phyloP scores from a whole-genome alignment of 257 asterid species.

The Nicotiana knightiana region DNA sequence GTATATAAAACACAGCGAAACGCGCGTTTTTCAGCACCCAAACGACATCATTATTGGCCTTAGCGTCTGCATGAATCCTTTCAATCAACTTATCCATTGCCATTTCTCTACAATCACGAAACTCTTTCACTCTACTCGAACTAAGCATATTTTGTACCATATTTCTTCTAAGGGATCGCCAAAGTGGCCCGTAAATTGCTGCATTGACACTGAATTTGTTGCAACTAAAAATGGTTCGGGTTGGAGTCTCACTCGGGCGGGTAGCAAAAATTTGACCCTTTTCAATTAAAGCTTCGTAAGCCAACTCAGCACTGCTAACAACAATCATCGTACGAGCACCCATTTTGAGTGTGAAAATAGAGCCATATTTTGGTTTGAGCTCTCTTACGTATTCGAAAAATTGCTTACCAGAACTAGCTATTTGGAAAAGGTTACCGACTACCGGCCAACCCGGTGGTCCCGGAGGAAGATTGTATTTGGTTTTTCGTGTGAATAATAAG shows the following conservation, averaged over 20 bases:
- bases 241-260: constrained; percentile 80
- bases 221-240: constrained; percentile 75
- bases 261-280: constrained; percentile 73
- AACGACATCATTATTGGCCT: constrained; percentile 47
- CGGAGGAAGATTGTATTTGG: constrained; percentile 63
- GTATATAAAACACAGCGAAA: constrained; percentile 65
- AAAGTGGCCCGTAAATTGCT: constrained; percentile 69
- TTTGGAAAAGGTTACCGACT: constrained; percentile 85
- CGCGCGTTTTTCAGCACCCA: constrained; percentile 71
- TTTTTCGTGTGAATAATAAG: constrained; percentile 32
- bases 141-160: constrained; percentile 89
- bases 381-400: constrained; percentile 66
- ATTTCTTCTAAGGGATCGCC: constrained; percentile 84
- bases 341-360: constrained; percentile 70
- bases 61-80: constrained; percentile 48
- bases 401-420: constrained; percentile 71
- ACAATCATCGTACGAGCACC: constrained; percentile 81
- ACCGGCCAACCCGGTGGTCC: constrained; percentile 91
- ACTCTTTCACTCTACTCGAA: constrained; percentile 49
- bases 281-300: constrained; percentile 54
- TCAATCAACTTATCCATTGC: constrained; percentile 69
- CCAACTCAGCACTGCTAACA: constrained; percentile 47
- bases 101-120: constrained; percentile 37
- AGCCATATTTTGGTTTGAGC: constrained; percentile 56
- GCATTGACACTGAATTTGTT: constrained; percentile 85